Percentiles rank a stretch among this genome's conserved stretches.
phyloP scores from a whole-genome alignment of 2,329 filamentous ascomycete genomes.

The Pyricularia grisea region DNA sequence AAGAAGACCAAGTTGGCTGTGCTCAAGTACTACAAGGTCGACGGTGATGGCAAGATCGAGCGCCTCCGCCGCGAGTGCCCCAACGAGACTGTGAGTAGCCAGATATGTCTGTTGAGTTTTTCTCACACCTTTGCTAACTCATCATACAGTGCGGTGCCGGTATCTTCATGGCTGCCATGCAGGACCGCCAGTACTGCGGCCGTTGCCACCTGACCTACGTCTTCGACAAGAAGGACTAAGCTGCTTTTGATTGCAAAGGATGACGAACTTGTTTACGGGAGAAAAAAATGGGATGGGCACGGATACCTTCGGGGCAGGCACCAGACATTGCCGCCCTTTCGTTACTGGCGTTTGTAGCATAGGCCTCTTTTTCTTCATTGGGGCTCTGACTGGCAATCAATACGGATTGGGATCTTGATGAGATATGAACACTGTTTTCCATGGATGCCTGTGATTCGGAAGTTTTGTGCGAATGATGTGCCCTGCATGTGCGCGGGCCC shows the following conservation, averaged over 20 bases:
- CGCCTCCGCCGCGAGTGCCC: slow-evolving; percentile 98
- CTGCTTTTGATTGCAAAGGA: slow-evolving; percentile 5
- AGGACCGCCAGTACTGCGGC: slow-evolving; percentile 96
- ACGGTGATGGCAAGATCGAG: slow-evolving; percentile 99
- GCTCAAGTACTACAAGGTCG: slow-evolving; percentile 99
- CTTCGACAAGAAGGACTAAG: slow-evolving; percentile 55
- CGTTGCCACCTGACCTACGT: slow-evolving; percentile 66
- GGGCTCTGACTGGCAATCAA: slow-evolving; percentile 5
- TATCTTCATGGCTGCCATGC: slow-evolving; percentile 99
- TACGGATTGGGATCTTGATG: slow-evolving; percentile 4
- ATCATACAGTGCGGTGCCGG: slow-evolving; percentile 86
- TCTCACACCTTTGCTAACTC: not conserved
- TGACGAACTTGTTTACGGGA: slow-evolving; percentile 7
- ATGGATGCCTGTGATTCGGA: not conserved
- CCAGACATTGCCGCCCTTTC: slow-evolving; percentile 17
- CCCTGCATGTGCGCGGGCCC: not conserved
- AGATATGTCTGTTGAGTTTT: too few species aligned
- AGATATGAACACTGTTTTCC: not conserved
- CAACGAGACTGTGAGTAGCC: slow-evolving; percentile 61
- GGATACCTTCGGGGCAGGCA: slow-evolving; percentile 12
- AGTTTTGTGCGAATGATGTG: not conserved
- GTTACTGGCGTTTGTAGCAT: slow-evolving; percentile 23
- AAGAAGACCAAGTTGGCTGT: slow-evolving; percentile 99
- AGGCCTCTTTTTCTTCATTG: slow-evolving; percentile 12
- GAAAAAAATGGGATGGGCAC: slow-evolving; percentile 9